These are phyloP conservation scores for Ceratocystis alfenasii DNA, from an alignment of 2,329 filamentous ascomycete species.

Conservation along the genomic window DNA sequence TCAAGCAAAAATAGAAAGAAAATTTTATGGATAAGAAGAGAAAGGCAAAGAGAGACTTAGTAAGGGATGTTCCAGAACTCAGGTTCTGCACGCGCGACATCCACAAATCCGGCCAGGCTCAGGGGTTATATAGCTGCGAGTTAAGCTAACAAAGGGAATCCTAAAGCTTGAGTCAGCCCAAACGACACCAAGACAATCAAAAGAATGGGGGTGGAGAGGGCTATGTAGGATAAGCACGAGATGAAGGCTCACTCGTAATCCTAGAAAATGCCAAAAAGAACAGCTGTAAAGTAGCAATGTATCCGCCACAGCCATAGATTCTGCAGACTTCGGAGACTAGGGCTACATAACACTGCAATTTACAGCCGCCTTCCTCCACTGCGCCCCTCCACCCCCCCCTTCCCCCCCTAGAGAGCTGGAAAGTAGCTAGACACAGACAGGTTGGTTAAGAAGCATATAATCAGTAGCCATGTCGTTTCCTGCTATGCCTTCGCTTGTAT, in stretches of 20 bases:
- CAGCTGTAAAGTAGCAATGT: neutral
- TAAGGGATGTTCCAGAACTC: neutral
- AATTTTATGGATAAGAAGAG: neutral
- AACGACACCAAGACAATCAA: neutral
- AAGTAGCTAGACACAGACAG: neutral
- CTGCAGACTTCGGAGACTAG: neutral
- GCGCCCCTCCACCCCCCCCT: neutral
- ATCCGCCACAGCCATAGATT: neutral
- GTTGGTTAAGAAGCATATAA: too few relatives aligned
- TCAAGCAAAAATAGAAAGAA: neutral
- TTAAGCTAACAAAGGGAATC: neutral
- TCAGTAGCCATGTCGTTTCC: too few relatives aligned
- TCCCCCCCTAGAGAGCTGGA: neutral
- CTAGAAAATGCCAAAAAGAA: neutral
- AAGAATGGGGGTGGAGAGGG: neutral
- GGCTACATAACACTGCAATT: neutral
- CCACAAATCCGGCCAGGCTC: neutral
- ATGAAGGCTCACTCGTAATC: neutral
- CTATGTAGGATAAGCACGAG: neutral
- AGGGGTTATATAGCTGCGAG: neutral
- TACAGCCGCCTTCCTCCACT: neutral
- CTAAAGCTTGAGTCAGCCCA: conserved; percentile 4
- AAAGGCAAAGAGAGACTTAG: neutral
- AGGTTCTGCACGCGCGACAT: neutral
- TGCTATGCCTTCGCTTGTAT: too few relatives aligned